Conservation (phyloP, 495 filamentous ascomycete species). For the Neurospora discreta region DNA sequence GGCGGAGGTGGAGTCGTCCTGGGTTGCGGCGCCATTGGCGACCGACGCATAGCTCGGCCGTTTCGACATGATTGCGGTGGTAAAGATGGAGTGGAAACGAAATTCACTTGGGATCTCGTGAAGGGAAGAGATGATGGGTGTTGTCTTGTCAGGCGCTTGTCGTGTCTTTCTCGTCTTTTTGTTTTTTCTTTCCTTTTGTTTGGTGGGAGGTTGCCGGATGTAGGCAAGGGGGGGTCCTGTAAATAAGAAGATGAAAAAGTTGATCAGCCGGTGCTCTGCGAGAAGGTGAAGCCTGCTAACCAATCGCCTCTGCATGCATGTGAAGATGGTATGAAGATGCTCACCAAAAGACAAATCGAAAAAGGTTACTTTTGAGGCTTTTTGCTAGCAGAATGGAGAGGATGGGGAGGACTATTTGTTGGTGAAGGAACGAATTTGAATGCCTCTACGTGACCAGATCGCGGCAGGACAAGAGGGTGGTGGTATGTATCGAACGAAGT, state of each 20-base stretch:
- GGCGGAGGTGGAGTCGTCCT: slow-evolving; percentile 10
- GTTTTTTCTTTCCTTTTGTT: neutral
- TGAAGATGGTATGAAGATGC: neutral
- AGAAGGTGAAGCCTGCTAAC: neutral
- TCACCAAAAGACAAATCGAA: neutral
- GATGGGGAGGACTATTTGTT: neutral
- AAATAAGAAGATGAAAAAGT: neutral
- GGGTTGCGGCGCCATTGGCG: slow-evolving; percentile 29
- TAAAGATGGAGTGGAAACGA: neutral
- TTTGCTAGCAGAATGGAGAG: neutral
- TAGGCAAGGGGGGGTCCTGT: neutral
- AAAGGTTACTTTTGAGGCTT: neutral
- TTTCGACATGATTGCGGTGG: slow-evolving; percentile 34
- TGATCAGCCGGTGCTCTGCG: neutral
- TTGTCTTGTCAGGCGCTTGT: neutral
- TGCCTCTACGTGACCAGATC: neutral
- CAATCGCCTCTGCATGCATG: neutral
- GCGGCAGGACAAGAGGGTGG: neutral
- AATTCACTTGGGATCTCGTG: neutral
- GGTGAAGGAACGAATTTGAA: neutral
- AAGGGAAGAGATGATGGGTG: neutral
- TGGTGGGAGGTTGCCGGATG: neutral
- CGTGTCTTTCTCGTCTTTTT: neutral
- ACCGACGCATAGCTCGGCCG: slow-evolving; percentile 25
- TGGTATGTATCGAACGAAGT: neutral